Base-by-base conservation (phyloP, 2,329 filamentous ascomycete genomes). In the Zasmidium citrigriseum region DNA sequence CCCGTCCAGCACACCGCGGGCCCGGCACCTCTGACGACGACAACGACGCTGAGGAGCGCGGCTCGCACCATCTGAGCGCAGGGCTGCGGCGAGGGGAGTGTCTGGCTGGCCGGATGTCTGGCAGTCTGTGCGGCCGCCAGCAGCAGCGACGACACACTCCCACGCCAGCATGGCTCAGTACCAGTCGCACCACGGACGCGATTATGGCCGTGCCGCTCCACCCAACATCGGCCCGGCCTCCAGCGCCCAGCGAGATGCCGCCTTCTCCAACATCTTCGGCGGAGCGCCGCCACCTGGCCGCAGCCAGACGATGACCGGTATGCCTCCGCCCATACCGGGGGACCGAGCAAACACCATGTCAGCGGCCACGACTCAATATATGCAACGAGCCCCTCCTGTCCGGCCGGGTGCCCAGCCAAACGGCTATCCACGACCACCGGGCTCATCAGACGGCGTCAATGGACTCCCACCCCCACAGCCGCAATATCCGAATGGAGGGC, bases 251-350 rank as follows among this genome's bases (percentile, higher is more conserved):
- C 89, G 95, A 78, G 93, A 99, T 85, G 91, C 91, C 67, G 95
- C 93, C 65, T 99, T 96, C 76, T 91, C 90, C 66, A 93, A 93
- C 78, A 98, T 98, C 73, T 99, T 98, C 74, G 95, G 93, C 67
- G 87, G 87, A 64, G 84, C 91, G 64, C 91, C 91, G 48, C 57
- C 57, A 9, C 86, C 90, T 47, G 93, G 93, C 58, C 89, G 95
- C 74, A 96, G 93, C 58, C 93, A 97, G 72, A 97, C 93, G 23
- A 97, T 98, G 92, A 95, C 88, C 64, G 92, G 90, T 56, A 88
- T 91, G 64, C 83, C 88, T 27, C 77, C 81, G 59, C 85, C 84
- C 78, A 68, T 79, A 68, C 80, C 81, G 53, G 79, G 81, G 52
- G 90, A 89, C 67, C 86, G 93, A 68, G 91, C 91, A 49, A 88